Evolutionary conservation across 768 basidiomycete genomes (phyloP), one percentile per base, ranked within the genome.

Genomic region (Leccinum olivaceopallidum): DNA sequence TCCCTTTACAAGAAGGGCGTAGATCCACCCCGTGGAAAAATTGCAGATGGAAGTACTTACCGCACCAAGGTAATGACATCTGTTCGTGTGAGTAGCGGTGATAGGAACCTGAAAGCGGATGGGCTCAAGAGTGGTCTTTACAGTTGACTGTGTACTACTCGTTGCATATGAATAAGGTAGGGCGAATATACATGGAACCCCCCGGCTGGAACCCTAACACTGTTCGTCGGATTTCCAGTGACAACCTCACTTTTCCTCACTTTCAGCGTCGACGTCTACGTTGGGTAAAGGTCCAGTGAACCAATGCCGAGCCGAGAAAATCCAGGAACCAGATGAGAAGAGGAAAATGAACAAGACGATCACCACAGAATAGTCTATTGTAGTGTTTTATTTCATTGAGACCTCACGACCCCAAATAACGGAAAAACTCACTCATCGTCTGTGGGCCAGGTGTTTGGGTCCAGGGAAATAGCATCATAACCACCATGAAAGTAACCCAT

Each of bases 1-100:
- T 88, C 2, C 88, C 89, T 9, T 77, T 93, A 18, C 85, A 85
- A 66, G 81, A 84, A 68, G 87, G 88, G n/a, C 80, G 92, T 59
- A 92, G 88, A 66, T 72, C 87, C 86, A 5, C 84, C 86, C 34
- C 73, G 80, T 5, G 84, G 81, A 47, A 86, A 88, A 69, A 77
- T 77, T 42, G 70, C 71, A 6, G 68, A 73, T 50, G 77, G 82
- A 13, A 86, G 87, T 48, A 77, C 78, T 63, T 94, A 94, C 68
- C 87, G 89, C 26, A 90, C 92, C 7, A 88, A 92, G 67, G 91
- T 94, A 5, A 30, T 10, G 0, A 9, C 30, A 30, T 9, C 0
- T 30, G 9, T 30, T 30, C 30, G 30, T 30, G 30, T 30, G 30
- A 30, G 30, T 30, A 30, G 30, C 30, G 30, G 30, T 1, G 2